Evolutionary conservation across 176 grass and related monocot species (phyloP).

Genomic region (Ensete ventricosum): DNA sequence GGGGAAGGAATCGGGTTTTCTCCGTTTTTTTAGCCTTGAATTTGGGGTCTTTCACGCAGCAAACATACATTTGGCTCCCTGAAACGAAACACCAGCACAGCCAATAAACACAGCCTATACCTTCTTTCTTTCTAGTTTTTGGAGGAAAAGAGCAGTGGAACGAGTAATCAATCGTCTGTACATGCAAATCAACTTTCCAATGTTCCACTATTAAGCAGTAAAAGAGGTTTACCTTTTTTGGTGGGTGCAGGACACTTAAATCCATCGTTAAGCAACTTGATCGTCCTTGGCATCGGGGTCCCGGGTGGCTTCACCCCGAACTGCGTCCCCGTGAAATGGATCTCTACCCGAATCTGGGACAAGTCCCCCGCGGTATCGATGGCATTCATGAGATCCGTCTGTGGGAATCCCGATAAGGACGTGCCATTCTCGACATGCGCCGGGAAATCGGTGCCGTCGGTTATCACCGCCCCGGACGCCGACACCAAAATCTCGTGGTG

Average conservation of each 20-base stretch:
- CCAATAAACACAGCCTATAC: too few species aligned
- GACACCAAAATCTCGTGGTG: constrained; percentile 74
- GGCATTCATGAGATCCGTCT: constrained; percentile 67
- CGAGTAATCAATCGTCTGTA: too few species aligned
- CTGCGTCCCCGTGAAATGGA: constrained; percentile 71
- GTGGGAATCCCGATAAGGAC: constrained; percentile 51
- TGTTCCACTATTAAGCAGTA: too few species aligned
- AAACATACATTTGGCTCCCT: constrained; percentile 72
- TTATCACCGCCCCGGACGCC: constrained; percentile 47
- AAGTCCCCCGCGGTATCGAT: constrained; percentile 81
- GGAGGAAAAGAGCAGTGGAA: too few species aligned
- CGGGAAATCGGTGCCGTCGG: constrained; percentile 49
- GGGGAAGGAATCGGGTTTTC: constrained; percentile 28
- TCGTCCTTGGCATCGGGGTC: constrained; percentile 72
- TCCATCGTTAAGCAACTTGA: constrained; percentile 56
- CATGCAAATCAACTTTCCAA: too few species aligned
- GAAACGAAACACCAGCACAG: background rate
- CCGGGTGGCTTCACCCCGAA: constrained; percentile 75
- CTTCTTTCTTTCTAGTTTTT: too few species aligned
- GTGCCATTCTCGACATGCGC: constrained; percentile 56
- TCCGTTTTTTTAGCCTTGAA: constrained; percentile 52
- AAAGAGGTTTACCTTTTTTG: background rate
- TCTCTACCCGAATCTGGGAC: constrained; percentile 49
- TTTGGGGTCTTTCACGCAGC: constrained; percentile 68
- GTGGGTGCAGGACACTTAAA: constrained; percentile 57